Conservation (phyloP, 345 rosid species). For the Moricandia arvensis region DNA sequence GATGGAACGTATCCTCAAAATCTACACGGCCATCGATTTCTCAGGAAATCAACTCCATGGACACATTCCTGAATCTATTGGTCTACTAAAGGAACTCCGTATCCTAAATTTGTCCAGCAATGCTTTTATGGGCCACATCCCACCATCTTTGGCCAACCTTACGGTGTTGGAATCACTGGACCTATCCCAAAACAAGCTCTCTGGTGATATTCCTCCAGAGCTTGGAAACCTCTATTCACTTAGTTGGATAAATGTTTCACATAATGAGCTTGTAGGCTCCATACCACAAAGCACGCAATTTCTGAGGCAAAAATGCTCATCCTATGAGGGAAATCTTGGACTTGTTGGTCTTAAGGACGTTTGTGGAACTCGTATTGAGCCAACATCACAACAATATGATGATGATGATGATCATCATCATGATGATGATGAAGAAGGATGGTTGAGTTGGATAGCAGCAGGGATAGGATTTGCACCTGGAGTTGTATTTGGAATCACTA, state of each 20-base stretch:
- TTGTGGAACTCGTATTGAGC: neutral
- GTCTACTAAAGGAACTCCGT: neutral
- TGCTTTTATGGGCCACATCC: neutral
- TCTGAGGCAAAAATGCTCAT: neutral
- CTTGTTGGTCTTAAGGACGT: neutral
- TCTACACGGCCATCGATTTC: neutral
- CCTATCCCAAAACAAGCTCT: neutral
- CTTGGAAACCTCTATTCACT: neutral
- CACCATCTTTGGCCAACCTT: neutral
- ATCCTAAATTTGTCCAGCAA: neutral
- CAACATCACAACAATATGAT: too few relatives aligned
- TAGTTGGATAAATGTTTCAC: neutral
- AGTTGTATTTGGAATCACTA: neutral
- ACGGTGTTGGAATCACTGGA: neutral
- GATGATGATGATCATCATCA: too few relatives aligned
- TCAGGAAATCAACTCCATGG: neutral
- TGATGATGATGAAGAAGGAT: neutral
- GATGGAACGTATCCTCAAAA: neutral
- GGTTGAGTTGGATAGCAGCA: neutral
- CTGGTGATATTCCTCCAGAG: neutral
- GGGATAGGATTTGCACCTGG: neutral
- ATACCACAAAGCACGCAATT: neutral
- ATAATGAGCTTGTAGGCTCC: neutral
- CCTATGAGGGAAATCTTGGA: neutral
- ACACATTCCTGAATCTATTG: neutral